phyloP scores from a whole-genome alignment of 2,329 filamentous ascomycete species.

The Helotiales sp. region DNA sequence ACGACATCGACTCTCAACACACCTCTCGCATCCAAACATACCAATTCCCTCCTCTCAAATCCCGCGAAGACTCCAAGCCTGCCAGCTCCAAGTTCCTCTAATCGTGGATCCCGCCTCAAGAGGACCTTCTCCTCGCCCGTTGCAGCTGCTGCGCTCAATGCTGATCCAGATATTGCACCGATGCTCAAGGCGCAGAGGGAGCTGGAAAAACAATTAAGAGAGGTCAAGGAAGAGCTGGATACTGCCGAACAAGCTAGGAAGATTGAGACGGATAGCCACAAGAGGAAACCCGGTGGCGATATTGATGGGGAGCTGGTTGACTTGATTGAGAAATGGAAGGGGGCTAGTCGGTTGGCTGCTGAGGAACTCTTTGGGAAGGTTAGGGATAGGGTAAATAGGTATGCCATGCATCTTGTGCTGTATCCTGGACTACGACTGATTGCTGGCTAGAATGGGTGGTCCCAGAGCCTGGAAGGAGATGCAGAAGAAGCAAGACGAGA shows the following conservation, averaged over 20 bases:
- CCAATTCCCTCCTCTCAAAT: slow-evolving; percentile 25
- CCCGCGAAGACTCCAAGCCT: slow-evolving; percentile 13
- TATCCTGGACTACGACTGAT: slow-evolving; percentile 18
- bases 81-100: slow-evolving; percentile 15
- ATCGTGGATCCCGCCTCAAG: slow-evolving; percentile 22
- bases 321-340: slow-evolving; percentile 65
- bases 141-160: slow-evolving; percentile 40
- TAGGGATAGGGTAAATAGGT: slow-evolving; percentile 61
- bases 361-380: slow-evolving; percentile 69
- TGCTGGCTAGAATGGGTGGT: slow-evolving; percentile 58
- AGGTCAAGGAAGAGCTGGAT: slow-evolving; percentile 51
- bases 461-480: slow-evolving; percentile 60
- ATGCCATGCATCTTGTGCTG: slow-evolving; percentile 9
- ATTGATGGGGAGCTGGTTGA: slow-evolving; percentile 59
- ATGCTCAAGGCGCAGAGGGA: slow-evolving; percentile 43
- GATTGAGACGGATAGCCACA: slow-evolving; percentile 48
- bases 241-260: slow-evolving; percentile 56
- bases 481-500: slow-evolving; percentile 52
- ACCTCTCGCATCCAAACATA: slow-evolving; percentile 11
- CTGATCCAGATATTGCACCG: slow-evolving; percentile 41
- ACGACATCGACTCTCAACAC: background rate
- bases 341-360: slow-evolving; percentile 64
- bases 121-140: slow-evolving; percentile 41
- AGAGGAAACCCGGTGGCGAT: slow-evolving; percentile 52
- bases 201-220: slow-evolving; percentile 39